Conservation (phyloP, 331 rosid genomes). For the Malus hybrid region DNA sequence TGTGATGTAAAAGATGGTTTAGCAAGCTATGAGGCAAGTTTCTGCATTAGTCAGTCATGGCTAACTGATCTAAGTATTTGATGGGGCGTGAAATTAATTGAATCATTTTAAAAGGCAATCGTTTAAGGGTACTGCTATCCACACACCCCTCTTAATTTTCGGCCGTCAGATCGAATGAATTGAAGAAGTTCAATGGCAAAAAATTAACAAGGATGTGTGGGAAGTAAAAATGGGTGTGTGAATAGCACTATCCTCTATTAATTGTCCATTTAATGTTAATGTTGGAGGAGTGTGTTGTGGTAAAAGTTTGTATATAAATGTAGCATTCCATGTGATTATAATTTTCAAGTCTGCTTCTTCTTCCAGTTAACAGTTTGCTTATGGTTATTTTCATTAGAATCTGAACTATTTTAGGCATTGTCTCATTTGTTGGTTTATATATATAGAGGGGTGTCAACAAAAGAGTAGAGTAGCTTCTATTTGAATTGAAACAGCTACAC, state of each 20-base stretch:
- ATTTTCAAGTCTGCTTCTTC: not conserved
- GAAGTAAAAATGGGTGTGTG: too few species aligned
- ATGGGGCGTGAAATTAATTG: not conserved
- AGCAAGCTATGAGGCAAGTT: constrained; percentile 79
- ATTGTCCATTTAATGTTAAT: not conserved
- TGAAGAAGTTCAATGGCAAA: too few species aligned
- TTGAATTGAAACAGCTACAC: too few species aligned
- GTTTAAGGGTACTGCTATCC: too few species aligned
- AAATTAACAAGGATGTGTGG: too few species aligned
- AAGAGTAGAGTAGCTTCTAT: too few species aligned
- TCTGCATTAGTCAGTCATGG: constrained; percentile 2
- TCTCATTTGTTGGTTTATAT: not conserved
- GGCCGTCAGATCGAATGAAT: too few species aligned
- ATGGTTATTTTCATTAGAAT: too few species aligned
- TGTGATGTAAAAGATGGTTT: constrained; percentile 66
- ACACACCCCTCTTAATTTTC: too few species aligned
- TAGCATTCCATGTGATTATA: not conserved
- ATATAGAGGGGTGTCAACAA: not conserved
- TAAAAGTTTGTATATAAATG: not conserved
- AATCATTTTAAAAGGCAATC: not conserved
- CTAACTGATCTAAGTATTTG: not conserved
- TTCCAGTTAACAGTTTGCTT: too few species aligned
- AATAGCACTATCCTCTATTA: not conserved
- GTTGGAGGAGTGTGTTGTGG: not conserved
- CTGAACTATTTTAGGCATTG: too few species aligned